Conservation (phyloP, 1,284 basidiomycete species). For the Apiotrichum brassicae region DNA sequence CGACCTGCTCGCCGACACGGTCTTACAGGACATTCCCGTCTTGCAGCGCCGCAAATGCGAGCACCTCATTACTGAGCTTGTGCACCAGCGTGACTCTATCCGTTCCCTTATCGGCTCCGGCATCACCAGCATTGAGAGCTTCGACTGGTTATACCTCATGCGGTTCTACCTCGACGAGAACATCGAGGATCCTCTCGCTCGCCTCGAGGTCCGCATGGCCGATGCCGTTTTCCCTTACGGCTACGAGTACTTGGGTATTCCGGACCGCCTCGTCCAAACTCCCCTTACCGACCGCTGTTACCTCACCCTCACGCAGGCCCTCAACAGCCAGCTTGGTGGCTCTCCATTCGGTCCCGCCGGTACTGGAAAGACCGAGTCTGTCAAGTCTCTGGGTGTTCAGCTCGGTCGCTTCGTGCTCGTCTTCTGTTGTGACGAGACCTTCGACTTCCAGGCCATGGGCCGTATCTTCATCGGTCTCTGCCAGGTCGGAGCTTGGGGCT, state of each 20-base stretch:
- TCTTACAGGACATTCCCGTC: conserved; percentile 78
- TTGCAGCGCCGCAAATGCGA: conserved; percentile 95
- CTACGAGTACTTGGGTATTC: conserved; percentile 96
- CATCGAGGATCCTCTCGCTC: conserved; percentile 67
- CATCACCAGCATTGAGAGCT: conserved; percentile 63
- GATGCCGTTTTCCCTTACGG: conserved; percentile 94
- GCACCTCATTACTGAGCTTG: conserved; percentile 96
- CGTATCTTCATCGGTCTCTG: conserved; percentile 97
- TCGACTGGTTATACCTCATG: conserved; percentile 97
- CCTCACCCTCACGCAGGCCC: conserved; percentile 90
- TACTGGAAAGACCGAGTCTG: conserved; percentile 99
- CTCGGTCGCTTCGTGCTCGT: conserved; percentile 96
- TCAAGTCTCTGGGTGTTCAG: conserved; percentile 96
- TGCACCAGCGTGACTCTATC: conserved; percentile 93
- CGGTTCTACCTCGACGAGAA: conserved; percentile 83
- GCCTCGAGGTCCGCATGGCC: conserved; percentile 75
- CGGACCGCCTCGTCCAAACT: conserved; percentile 95
- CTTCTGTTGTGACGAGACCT: conserved; percentile 99
- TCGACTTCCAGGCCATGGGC: conserved; percentile 99
- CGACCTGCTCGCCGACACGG: conserved; percentile 90
- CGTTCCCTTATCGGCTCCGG: conserved; percentile 67
- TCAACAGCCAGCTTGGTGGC: conserved; percentile 90
- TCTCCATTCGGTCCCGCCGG: conserved; percentile 98
- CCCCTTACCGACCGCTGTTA: conserved; percentile 97
- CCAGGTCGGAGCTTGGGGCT: conserved; percentile 99